phyloP scores from a whole-genome alignment of 2,329 filamentous ascomycete genomes.

The Penicillium verrucosum region DNA sequence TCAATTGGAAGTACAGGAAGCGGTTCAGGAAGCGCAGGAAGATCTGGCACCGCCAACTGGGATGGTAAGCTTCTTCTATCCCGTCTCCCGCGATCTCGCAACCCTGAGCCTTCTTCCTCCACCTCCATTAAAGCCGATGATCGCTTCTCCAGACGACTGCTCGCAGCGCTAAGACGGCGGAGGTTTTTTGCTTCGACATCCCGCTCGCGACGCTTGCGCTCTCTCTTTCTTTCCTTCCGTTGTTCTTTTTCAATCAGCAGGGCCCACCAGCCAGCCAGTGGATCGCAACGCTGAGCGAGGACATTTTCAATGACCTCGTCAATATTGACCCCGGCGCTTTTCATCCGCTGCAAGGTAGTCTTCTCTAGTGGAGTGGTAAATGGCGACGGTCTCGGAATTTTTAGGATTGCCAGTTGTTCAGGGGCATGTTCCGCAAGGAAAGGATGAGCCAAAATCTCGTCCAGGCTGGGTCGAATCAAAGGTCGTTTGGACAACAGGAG shows the following conservation, averaged over 20 bases:
- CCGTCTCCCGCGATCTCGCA: conserved; percentile 71
- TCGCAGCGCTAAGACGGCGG: conserved; percentile 81
- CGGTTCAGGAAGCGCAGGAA: conserved; percentile 71
- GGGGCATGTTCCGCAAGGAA: conserved; percentile 85
- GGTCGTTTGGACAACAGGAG: conserved; percentile 86
- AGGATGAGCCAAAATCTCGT: conserved; percentile 81
- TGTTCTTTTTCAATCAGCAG: conserved; percentile 91
- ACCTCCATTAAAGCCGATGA: conserved; percentile 74
- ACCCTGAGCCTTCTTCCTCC: conserved; percentile 66
- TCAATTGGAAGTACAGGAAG: conserved; percentile 34
- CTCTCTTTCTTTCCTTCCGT: conserved; percentile 74
- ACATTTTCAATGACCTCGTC: conserved; percentile 95
- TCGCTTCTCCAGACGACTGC: conserved; percentile 77
- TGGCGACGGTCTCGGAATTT: conserved; percentile 72
- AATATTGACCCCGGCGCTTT: conserved; percentile 87
- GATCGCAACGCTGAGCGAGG: conserved; percentile 81
- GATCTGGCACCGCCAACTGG: conserved; percentile 66
- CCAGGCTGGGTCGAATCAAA: conserved; percentile 72
- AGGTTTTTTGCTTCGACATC: conserved; percentile 78
- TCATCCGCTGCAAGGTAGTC: conserved; percentile 88
- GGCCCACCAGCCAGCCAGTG: conserved; percentile 93
- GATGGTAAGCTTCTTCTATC: conserved; percentile 67
- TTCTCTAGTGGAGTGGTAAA: conserved; percentile 87
- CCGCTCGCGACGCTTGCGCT: conserved; percentile 78
- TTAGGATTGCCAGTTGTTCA: conserved; percentile 83